Conservation (phyloP, 2,329 filamentous ascomycete genomes). For the Aspergillus jensenii region DNA sequence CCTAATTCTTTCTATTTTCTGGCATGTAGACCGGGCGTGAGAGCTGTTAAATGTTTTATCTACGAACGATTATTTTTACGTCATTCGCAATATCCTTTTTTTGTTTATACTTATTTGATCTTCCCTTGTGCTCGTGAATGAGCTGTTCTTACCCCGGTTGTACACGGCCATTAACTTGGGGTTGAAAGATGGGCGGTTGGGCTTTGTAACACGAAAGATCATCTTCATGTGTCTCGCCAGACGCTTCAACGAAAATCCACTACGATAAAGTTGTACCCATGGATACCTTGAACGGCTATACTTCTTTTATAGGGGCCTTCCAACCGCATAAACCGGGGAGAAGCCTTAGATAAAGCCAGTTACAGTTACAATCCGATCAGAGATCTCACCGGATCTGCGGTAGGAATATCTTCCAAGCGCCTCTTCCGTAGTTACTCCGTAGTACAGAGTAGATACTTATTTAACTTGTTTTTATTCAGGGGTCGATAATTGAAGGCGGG, state of each 20-base stretch:
- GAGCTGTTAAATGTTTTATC: slow-evolving; percentile 21
- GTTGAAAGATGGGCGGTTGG: slow-evolving; percentile 14
- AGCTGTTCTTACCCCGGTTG: background rate
- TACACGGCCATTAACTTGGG: slow-evolving; percentile 13
- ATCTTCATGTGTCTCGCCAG: background rate
- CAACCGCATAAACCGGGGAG: background rate
- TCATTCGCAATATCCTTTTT: slow-evolving; percentile 11
- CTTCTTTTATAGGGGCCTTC: background rate
- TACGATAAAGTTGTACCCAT: background rate
- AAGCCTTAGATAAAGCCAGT: background rate
- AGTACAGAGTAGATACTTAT: background rate
- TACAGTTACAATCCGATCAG: background rate
- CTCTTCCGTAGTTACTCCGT: background rate
- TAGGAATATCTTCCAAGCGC: background rate
- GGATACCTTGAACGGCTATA: background rate
- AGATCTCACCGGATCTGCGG: background rate
- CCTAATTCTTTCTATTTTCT: slow-evolving; percentile 17
- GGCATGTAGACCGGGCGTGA: slow-evolving; percentile 22
- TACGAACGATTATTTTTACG: slow-evolving; percentile 17
- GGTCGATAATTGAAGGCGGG: background rate
- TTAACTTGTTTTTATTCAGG: background rate
- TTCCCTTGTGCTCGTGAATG: background rate
- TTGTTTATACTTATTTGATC: slow-evolving; percentile 17
- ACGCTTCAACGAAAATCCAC: slow-evolving; percentile 1
- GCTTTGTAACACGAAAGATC: slow-evolving; percentile 20